Conservation (phyloP, 2,329 filamentous ascomycete species). For the Parascedosporium putredinis region DNA sequence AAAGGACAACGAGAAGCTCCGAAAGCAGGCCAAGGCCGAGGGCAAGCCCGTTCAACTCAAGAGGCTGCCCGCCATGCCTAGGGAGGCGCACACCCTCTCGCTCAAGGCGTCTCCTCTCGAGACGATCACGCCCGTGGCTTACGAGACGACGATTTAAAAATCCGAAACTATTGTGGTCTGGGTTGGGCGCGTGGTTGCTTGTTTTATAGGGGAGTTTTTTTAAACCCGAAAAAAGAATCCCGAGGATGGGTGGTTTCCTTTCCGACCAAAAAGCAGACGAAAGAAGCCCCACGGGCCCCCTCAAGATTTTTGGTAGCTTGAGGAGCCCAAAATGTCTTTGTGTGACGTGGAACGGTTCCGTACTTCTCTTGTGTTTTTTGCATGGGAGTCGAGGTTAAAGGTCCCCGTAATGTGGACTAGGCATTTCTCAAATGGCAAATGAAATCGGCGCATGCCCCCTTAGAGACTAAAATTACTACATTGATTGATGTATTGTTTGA, state of each 20-base stretch:
- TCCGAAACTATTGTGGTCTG: not conserved
- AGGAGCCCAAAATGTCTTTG: not conserved
- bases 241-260: slow-evolving; percentile 1
- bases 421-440: slow-evolving; percentile 2
- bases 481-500: not conserved
- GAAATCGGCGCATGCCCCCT: slow-evolving; percentile 1
- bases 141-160: slow-evolving; percentile 95
- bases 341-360: slow-evolving; percentile 3
- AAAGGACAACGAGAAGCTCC: slow-evolving; percentile 89
- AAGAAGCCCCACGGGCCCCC: not conserved
- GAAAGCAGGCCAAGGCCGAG: slow-evolving; percentile 84
- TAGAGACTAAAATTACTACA: not conserved
- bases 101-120: slow-evolving; percentile 77
- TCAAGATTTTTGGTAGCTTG: not conserved
- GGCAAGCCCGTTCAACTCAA: slow-evolving; percentile 86
- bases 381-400: slow-evolving; percentile 2
- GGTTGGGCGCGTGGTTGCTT: not conserved
- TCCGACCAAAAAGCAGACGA: not conserved
- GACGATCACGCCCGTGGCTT: slow-evolving; percentile 83
- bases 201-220: slow-evolving; percentile 2
- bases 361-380: slow-evolving; percentile 2
- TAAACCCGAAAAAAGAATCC: not conserved
- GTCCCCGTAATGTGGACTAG: not conserved
- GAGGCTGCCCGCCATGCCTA: slow-evolving; percentile 72
- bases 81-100: slow-evolving; percentile 70